Base-by-base conservation (phyloP, 2,329 filamentous ascomycete species). In the Phyllosticta citriasiana region DNA sequence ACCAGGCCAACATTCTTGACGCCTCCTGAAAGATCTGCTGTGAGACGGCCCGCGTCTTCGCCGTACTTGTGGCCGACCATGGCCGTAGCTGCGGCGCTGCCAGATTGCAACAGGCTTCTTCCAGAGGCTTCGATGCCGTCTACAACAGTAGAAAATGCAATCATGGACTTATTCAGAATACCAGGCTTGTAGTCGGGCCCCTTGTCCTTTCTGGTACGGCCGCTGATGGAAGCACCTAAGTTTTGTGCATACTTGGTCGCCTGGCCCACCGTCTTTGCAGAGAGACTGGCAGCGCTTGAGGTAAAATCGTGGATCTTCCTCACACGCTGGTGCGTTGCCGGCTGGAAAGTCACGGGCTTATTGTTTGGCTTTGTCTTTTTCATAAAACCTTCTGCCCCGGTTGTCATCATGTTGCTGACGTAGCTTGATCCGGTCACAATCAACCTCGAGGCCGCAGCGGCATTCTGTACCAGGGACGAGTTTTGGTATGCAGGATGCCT, bases 1-100 rank as follows among this genome's bases (percentile, higher is more conserved):
- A 99, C 94, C 27, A 99, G 80, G 5, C 92, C 94, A 7, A 97
- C 94, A 66, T 97, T 99, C 80, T 94, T 96, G 69, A 97, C 86
- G 25, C 92, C 93, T 4, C 90, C 87, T 0, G 91, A 89, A 22
- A 99, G 75, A 59, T 89, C 81, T 52, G 81, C 81, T 1, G 91
- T 87, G 16, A 97, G 80, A 40, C 86, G 81, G 16, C 91, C 90
- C 0, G 94, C 94, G 74, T 99, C 91, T 1, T 82, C 71, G 4
- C 94, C 94, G 78, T 92, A 99, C 64, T 85, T 87, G 74, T 97
- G 94, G n/a, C 86, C 83, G 2, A 97, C 90, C 57, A 97, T 87
- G 0, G 87, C 89, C 40, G 85, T 91, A 25, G 93, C 88, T n/a
- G 93, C 91, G 1, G 82, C 80, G 3, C 89, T 88, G 2, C 88